phyloP scores from a whole-genome alignment of 208 protist genomes.

The Phytomonas francai region DNA sequence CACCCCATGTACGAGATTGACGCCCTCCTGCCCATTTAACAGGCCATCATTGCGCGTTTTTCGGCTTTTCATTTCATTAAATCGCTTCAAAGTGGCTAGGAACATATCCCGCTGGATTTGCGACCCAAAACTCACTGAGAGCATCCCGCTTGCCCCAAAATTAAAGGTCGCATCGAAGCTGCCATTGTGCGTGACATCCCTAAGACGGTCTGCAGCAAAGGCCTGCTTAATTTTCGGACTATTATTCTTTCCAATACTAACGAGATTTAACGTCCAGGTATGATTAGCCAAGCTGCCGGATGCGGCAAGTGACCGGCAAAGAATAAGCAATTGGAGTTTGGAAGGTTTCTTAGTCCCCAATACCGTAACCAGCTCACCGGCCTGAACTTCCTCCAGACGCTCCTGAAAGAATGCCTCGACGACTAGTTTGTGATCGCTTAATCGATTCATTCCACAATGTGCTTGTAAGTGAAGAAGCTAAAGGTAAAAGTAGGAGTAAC shows the following conservation, averaged over 20 bases:
- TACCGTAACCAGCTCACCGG: slow-evolving; percentile 64
- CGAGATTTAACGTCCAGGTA: slow-evolving; percentile 29
- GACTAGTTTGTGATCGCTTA: slow-evolving; percentile 33
- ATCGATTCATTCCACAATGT: slow-evolving; percentile 26
- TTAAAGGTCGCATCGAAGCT: slow-evolving; percentile 82
- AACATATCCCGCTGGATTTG: slow-evolving; percentile 89
- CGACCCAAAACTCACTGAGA: slow-evolving; percentile 79
- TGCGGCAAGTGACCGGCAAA: slow-evolving; percentile 38
- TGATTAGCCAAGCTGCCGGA: slow-evolving; percentile 2
- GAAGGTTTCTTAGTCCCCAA: slow-evolving; percentile 32
- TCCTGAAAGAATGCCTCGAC: slow-evolving; percentile 61
- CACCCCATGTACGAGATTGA: slow-evolving; percentile 43
- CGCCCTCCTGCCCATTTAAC: slow-evolving; percentile 4
- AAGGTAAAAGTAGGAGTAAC: slow-evolving; percentile 8
- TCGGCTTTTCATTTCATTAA: slow-evolving; percentile 25
- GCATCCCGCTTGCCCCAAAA: slow-evolving; percentile 72
- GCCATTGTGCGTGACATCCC: slow-evolving; percentile 58
- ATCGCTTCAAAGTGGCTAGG: slow-evolving; percentile 44
- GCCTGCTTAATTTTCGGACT: slow-evolving; percentile 61
- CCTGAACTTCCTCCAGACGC: slow-evolving; percentile 69
- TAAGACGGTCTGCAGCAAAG: slow-evolving; percentile 66
- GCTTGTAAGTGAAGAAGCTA: not conserved
- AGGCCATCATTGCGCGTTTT: not conserved
- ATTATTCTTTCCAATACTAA: slow-evolving; percentile 18
- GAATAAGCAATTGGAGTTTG: slow-evolving; percentile 45